Evolutionary conservation across 1,139 yeast genomes (phyloP), one percentile per base, ranked within the genome.

Genomic region (Taphrina communis): DNA sequence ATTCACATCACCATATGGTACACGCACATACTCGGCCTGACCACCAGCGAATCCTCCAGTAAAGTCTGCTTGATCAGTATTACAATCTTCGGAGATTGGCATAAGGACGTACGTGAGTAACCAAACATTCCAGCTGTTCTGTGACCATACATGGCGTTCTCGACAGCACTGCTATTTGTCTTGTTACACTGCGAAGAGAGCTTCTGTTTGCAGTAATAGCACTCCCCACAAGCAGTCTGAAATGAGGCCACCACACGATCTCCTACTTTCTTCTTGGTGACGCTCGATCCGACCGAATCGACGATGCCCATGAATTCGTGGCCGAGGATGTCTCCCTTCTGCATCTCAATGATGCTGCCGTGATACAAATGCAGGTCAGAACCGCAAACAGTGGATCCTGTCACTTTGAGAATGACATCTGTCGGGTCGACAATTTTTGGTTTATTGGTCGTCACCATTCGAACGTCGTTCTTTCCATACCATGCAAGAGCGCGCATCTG

Each of bases 221-320:
- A 87, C 0, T 74, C 69, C 36, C 83, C 83, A 77, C 90, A 87
- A 0, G 87, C 71, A 75, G 19, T 83, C 79, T 71, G 82, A 79
- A 74, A 82, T 0, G 84, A 81, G 38, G 80, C 80, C 44, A 82
- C 75, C 41, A 84, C 84, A 51, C 81, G 79, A 72, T 85, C 85
- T 59, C 84, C 84, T 21, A 71, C 72, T 57, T 79, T 78, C 73
- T 81, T 80, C 17, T 77, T 76, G 7, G 72, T 71, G 17, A 82
- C 83, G 0, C 65, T 73, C 0, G 76, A 67, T 7, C 85, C 84
- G 48, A 76, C 75, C 56, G 80, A 79, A 41, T 80, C 79, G 42
- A 84, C 77, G 44, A 78, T 76, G 11, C 85, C 85, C 69, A 83
- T 78, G 68, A 85, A 85, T 74, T 85, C 88, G 72, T 84, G 87